Base-by-base conservation (phyloP, 768 basidiomycete genomes). In the Suillus paluster region DNA sequence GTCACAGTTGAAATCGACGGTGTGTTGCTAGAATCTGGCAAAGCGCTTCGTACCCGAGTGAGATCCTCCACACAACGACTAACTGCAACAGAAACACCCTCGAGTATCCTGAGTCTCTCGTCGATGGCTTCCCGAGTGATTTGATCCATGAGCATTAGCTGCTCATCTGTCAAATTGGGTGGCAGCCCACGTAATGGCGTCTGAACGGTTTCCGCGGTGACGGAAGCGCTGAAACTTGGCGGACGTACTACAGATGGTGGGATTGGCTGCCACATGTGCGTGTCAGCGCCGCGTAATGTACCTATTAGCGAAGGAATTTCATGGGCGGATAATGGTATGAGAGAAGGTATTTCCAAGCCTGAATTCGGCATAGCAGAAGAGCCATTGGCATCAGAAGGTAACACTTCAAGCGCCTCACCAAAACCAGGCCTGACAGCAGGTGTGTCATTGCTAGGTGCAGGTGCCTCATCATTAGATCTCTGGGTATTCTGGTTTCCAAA, bases 61-160 rank as follows among this genome's bases (percentile, higher is more conserved):
- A 97, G 80, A 67, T 97, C 93, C 65, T 91, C 89, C 58, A 93
- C 83, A 67, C 93, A 89, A 21, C 83, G 81, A 70, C 85, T 86
- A n/a, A 95, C 79, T 4, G 87, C 83, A 41, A 80, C 80, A 42
- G 94, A 92, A 42, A 96, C 89, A 19, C 86, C 84, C 75, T 94
- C 89, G 41, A 98, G 77, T 42, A 94, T 83, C 46, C 86, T 81
- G 63, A 98, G 75, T 59, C 94, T 84, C 68, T 95, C 93, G 66
- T 95, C 92, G 54, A 97, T 90, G 7, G 90, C 90, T 66, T 92
- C 90, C 58, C 91, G 80, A 30, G 92, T 93, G 42, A 89, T 70
- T 30, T 68, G 77, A 64, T 94, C 91, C 74, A 94, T 76, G 21
- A 80, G 75, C 19, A 81, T 77, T 14, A 95, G 78, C 67, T 94